phyloP scores from a whole-genome alignment of 1,139 yeast species.

The Geotrichum restrictum region DNA sequence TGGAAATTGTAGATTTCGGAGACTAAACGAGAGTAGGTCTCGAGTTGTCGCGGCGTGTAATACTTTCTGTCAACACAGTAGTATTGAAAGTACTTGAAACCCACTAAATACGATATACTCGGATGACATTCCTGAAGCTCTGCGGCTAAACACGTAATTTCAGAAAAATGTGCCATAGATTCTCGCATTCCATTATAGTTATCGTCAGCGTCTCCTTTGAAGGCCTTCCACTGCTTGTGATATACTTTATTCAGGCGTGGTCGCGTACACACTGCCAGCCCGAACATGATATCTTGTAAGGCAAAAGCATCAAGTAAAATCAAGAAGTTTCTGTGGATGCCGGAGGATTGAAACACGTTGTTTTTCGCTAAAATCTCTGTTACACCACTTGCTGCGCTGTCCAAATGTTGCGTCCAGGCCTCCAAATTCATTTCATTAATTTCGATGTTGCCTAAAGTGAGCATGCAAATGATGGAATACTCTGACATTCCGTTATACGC shows the following conservation, averaged over 20 bases:
- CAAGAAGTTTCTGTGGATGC: slow-evolving; percentile 2
- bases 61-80: neutral
- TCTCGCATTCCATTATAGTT: slow-evolving; percentile 6
- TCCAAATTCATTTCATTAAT: slow-evolving; percentile 13
- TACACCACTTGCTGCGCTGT: slow-evolving; percentile 18
- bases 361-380: slow-evolving; percentile 11
- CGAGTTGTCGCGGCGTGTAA: neutral
- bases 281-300: slow-evolving; percentile 13
- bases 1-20: neutral
- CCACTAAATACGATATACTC: slow-evolving; percentile 16
- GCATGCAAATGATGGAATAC: slow-evolving; percentile 18
- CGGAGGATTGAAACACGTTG: slow-evolving; percentile 10
- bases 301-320: slow-evolving; percentile 16
- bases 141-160: slow-evolving; percentile 2
- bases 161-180: slow-evolving; percentile 9
- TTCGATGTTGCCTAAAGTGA: slow-evolving; percentile 16
- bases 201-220: neutral
- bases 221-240: slow-evolving; percentile 3
- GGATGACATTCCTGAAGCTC: slow-evolving; percentile 13
- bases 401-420: slow-evolving; percentile 16
- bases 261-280: neutral
- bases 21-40: neutral
- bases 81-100: slow-evolving; percentile 10
- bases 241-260: slow-evolving; percentile 13
- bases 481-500: slow-evolving; percentile 15